A percentile compares a stretch with the other conserved stretches of the same genome.
These are phyloP conservation scores for Ogataea zsoltii DNA, from an alignment of 805 yeast genomes.

Conservation along the genomic window DNA sequence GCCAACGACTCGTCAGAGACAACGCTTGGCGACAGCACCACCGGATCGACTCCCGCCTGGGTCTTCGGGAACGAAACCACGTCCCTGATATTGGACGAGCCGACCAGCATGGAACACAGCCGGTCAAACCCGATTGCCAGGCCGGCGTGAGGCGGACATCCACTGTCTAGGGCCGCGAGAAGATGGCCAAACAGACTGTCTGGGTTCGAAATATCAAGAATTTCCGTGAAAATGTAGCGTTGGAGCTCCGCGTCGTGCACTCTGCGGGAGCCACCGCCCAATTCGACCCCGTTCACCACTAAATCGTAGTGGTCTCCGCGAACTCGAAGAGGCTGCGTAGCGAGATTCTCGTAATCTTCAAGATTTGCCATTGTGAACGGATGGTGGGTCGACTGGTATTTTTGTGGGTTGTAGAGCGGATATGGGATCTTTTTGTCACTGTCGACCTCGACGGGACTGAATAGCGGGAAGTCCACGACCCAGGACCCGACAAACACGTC, in stretches of 20 bases:
- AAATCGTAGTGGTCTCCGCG: slow-evolving; percentile 93
- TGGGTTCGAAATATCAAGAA: slow-evolving; percentile 61
- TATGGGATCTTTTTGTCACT: slow-evolving; percentile 36
- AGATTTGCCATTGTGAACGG: slow-evolving; percentile 93
- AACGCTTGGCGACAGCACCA: slow-evolving; percentile 80
- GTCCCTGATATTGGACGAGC: slow-evolving; percentile 76
- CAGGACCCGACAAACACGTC: slow-evolving; percentile 66
- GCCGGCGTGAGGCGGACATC: slow-evolving; percentile 99
- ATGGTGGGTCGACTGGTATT: slow-evolving; percentile 81
- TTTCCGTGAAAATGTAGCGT: slow-evolving; percentile 62
- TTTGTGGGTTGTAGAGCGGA: slow-evolving; percentile 57
- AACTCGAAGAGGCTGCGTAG: slow-evolving; percentile 57
- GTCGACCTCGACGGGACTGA: slow-evolving; percentile 64
- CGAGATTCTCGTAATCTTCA: slow-evolving; percentile 62
- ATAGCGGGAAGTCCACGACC: slow-evolving; percentile 92
- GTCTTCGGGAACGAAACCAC: slow-evolving; percentile 97
- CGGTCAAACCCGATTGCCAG: slow-evolving; percentile 94
- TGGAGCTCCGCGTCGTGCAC: slow-evolving; percentile 85
- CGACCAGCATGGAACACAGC: slow-evolving; percentile 86
- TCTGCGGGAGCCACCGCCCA: slow-evolving; percentile 97
- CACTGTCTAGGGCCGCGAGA: slow-evolving; percentile 75
- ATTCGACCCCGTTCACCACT: slow-evolving; percentile 90
- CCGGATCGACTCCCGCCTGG: slow-evolving; percentile 81
- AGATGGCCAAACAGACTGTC: slow-evolving; percentile 80
- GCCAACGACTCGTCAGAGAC: slow-evolving; percentile 53